Base-by-base conservation (phyloP, 805 yeast genomes). In the Vanderwaltozyma tropicalis region DNA sequence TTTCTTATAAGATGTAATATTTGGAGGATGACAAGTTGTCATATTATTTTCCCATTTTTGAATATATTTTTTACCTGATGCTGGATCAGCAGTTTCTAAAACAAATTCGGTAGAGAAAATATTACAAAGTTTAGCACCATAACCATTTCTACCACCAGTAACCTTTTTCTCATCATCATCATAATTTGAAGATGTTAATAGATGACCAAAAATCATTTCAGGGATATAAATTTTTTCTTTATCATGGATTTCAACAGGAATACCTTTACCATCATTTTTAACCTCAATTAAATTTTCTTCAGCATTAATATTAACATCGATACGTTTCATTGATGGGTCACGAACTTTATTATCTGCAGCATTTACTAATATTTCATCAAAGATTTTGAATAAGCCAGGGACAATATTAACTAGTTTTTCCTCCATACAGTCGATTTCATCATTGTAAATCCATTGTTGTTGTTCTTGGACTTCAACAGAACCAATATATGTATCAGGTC, bases 291-390 rank as follows among this genome's bases (percentile, higher is more conserved):
- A 53, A 54, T 86, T 86, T 36, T 71, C 68, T 41, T 80, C 95
- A 4, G 79, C 68, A 49, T 84, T 80, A 40, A 92, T 85, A 28
- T 64, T 71, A n/a, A 92, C 97, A 40, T 77, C 84, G 44, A 92
- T 75, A 49, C 72, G 76, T 48, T 77, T 82, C 99, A 92, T 92
- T 9, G 72, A 48, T 1, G 95, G 86, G 57, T 92, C 99, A 49
- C 97, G 76, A 43, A 89, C 89, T 65, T 92, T 92, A 67, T 92
- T 92, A 63, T 92, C 99, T 12, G 99, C 99, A 5, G 99, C 97
- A 60, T 92, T 92, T 38, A 92, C 99, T 44, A 92, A 67, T 41
- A 92, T 88, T 64, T 92, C 99, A 61, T 92, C 99, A 57, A 92
- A 92, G 39, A 92, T 89, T 63, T 92, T 92, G 64, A 86, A 89